These are phyloP conservation scores for Apiospora malaysiana DNA, from an alignment of 2,329 filamentous ascomycete genomes.

Conservation along the genomic window DNA sequence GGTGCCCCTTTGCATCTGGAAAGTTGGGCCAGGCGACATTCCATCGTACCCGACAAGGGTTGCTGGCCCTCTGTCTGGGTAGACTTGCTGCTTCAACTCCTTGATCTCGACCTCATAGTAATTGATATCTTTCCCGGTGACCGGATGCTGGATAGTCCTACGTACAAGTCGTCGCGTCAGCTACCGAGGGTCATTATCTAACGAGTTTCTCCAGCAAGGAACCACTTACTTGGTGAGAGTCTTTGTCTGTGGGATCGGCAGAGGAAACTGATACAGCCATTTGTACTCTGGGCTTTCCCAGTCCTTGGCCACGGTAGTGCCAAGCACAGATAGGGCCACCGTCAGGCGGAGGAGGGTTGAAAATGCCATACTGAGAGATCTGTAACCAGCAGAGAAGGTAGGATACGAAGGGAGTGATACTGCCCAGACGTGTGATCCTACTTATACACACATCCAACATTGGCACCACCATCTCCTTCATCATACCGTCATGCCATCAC, in stretches of 20 bases:
- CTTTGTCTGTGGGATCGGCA: conserved; percentile 21
- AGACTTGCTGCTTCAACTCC: conserved; percentile 43
- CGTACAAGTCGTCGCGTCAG: not conserved
- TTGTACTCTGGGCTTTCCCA: conserved; percentile 20
- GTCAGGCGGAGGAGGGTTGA: conserved; percentile 2
- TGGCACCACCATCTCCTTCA: not conserved
- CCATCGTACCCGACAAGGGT: conserved; percentile 58
- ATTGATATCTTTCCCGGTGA: conserved; percentile 41
- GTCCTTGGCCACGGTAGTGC: conserved; percentile 19
- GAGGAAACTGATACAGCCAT: conserved; percentile 22
- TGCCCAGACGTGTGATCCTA: not conserved
- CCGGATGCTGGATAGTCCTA: conserved; percentile 43
- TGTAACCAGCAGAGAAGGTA: not conserved
- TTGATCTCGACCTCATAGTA: conserved; percentile 46
- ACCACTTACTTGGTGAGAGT: not conserved
- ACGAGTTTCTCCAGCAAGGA: not conserved
- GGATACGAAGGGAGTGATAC: not conserved
- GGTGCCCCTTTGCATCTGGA: conserved; percentile 52
- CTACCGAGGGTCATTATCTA: not conserved
- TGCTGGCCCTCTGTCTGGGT: conserved; percentile 41
- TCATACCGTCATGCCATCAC: not conserved
- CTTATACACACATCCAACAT: not conserved
- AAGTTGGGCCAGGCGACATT: conserved; percentile 58
- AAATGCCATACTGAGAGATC: not conserved
- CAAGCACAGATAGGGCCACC: not conserved